These are phyloP conservation scores for Rhododendron ovatum DNA, from an alignment of 148 eudicot species.

Conservation along the genomic window DNA sequence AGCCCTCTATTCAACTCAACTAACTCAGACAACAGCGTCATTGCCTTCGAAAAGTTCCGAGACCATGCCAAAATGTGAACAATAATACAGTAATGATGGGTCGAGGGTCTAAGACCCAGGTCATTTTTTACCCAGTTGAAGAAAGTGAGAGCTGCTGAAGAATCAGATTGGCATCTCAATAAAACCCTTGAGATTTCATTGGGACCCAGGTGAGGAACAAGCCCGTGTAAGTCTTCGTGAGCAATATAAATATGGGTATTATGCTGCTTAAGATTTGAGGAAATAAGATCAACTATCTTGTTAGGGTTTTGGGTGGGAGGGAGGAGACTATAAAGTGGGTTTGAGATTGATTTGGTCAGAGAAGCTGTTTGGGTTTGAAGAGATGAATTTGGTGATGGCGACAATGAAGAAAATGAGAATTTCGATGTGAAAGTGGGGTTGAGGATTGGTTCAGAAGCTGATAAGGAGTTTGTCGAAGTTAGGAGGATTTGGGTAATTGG, in stretches of 20 bases:
- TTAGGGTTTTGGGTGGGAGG: constrained; percentile 66
- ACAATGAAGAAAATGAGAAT: not conserved
- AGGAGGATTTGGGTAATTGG: not conserved
- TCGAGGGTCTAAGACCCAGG: constrained; percentile 40
- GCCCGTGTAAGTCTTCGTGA: constrained; percentile 31
- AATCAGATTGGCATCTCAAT: constrained; percentile 80
- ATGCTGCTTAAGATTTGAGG: constrained; percentile 39
- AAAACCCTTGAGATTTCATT: constrained; percentile 63
- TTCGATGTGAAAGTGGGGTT: not conserved
- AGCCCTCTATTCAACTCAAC: constrained; percentile 23
- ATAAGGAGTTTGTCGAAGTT: not conserved
- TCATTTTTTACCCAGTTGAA: constrained; percentile 72
- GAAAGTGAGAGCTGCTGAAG: constrained; percentile 55
- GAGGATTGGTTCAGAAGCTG: not conserved
- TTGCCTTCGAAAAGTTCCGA: constrained; percentile 42
- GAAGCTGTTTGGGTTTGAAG: constrained; percentile 17
- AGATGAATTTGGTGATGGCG: constrained; percentile 13
- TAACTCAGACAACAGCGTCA: constrained; percentile 56
- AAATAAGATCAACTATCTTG: constrained; percentile 54
- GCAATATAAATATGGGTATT: constrained; percentile 16
- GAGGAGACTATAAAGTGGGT: constrained; percentile 63
- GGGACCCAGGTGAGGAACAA: constrained; percentile 53
- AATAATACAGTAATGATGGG: constrained; percentile 53
- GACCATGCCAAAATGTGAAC: constrained; percentile 70
- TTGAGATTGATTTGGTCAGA: constrained; percentile 32